These are phyloP conservation scores for Thermothelomyces thermophilus DNA, from an alignment of 2,329 filamentous ascomycete species.

Conservation along the genomic window DNA sequence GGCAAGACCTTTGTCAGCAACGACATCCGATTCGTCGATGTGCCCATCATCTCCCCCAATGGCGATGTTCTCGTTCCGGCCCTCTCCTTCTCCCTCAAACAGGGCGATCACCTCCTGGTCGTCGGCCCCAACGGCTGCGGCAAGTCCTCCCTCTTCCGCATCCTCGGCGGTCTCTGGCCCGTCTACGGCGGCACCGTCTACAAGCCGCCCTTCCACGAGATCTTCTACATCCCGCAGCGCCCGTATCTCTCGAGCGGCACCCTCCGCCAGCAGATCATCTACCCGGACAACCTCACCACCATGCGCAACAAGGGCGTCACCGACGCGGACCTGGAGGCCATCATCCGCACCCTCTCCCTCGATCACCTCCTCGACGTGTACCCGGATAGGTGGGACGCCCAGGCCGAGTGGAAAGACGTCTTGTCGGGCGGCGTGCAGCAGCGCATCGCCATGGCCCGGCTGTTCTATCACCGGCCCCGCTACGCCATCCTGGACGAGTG, in stretches of 20 bases:
- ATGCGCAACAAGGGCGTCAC: slow-evolving; percentile 81
- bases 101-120: slow-evolving; percentile 86
- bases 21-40: slow-evolving; percentile 77
- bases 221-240: slow-evolving; percentile 96
- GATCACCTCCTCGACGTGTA: slow-evolving; percentile 74
- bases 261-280: slow-evolving; percentile 94
- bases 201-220: slow-evolving; percentile 85
- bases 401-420: slow-evolving; percentile 94
- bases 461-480: slow-evolving; percentile 87
- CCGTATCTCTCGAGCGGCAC: slow-evolving; percentile 89
- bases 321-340: slow-evolving; percentile 69
- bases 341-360: slow-evolving; percentile 75
- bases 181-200: slow-evolving; percentile 92
- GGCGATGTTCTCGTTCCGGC: slow-evolving; percentile 84
- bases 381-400: slow-evolving; percentile 76
- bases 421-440: slow-evolving; percentile 90
- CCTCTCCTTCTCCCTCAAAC: slow-evolving; percentile 78
- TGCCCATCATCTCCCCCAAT: slow-evolving; percentile 95
- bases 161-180: slow-evolving; percentile 92
- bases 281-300: slow-evolving; percentile 80
- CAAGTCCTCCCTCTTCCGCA: slow-evolving; percentile 93
- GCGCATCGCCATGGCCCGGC: slow-evolving; percentile 88
- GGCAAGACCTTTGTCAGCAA: slow-evolving; percentile 76
- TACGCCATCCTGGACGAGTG: slow-evolving; percentile 98
- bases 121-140: slow-evolving; percentile 96